Base-by-base conservation (phyloP, 495 filamentous ascomycete species). In the Thermothielavioides terrestris region DNA sequence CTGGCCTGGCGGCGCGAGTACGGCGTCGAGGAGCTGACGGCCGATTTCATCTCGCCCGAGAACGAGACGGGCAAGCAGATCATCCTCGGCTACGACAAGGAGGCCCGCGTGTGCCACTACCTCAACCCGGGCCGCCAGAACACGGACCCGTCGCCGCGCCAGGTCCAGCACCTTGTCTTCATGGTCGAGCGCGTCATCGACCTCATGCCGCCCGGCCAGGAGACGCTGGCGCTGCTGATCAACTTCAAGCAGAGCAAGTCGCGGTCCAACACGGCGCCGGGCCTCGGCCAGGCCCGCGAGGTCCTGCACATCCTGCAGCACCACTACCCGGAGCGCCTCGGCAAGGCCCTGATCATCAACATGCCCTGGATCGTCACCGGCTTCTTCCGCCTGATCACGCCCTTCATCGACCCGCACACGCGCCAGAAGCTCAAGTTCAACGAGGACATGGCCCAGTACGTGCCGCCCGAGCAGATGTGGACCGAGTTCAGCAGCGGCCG, bases 1-100 rank as follows among this genome's bases (percentile, higher is more conserved):
- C 70, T 97, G 20, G 76, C 78, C 40, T 98, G 92, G 92, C 79
- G 92, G 32, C 75, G 90, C 9, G 90, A 96, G 55, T 97, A 92
- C 53, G 86, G 86, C 10, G 67, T 88, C 30, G 69, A 75, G 36
- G 77, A 85, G 31, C 74, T 89, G 65, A 87, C 86, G 0, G 72
- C 83, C 3, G 91, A 95, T 4, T 82, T 92, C 61, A 88, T 96
- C 56, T 83, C 82, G 1, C 77, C 82, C 4, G 92, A 98, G 70
- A 94, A 95, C 66, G 89, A 88, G 68, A 98, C 92, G 3, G 92
- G 92, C 14, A 98, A 98, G 69, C 91, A 95, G 64, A 74, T 94
- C 44, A 72, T 92, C 21, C 60, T 92, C 21, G 92, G 92, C 17
- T 98, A 82, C 62, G 92, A 98, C 68, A 86, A 83, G 54, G 72